A percentile compares a stretch with the other conserved stretches of the same genome.
phyloP scores from a whole-genome alignment of 768 basidiomycete genomes.

The Mycena chlorophos region DNA sequence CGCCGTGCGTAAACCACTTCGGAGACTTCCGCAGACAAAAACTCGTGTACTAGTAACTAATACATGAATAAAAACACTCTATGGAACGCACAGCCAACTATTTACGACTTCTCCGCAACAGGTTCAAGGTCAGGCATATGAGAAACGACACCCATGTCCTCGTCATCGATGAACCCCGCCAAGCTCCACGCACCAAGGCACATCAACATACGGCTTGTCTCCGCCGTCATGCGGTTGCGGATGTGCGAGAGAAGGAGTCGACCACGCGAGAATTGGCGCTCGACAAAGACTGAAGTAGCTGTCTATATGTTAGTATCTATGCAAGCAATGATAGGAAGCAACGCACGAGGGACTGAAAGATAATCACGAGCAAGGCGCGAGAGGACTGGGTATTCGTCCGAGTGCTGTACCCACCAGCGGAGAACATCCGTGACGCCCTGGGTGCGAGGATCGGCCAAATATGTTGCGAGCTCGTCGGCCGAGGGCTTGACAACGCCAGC shows the following conservation, averaged over 20 bases:
- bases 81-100: too few species aligned
- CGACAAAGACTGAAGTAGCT: constrained; percentile 28
- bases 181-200: constrained; percentile 26
- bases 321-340: background rate
- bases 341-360: constrained; percentile 31
- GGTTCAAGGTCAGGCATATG: background rate
- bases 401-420: constrained; percentile 28
- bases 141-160: background rate
- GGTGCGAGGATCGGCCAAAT: constrained; percentile 27
- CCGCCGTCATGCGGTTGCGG: constrained; percentile 23
- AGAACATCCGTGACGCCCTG: constrained; percentile 21
- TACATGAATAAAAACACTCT: too few species aligned
- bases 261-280: constrained; percentile 28
- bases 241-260: constrained; percentile 25
- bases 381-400: constrained; percentile 25
- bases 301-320: background rate
- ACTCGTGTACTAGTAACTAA: too few species aligned
- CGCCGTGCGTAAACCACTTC: too few species aligned
- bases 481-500: background rate
- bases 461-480: constrained; percentile 25
- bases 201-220: constrained; percentile 22
- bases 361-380: constrained; percentile 35
- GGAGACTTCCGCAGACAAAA: too few species aligned
- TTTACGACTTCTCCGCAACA: background rate
- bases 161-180: constrained; percentile 7